Conservation (phyloP, 1,284 basidiomycete genomes). For the Neonothopanus nambi region DNA sequence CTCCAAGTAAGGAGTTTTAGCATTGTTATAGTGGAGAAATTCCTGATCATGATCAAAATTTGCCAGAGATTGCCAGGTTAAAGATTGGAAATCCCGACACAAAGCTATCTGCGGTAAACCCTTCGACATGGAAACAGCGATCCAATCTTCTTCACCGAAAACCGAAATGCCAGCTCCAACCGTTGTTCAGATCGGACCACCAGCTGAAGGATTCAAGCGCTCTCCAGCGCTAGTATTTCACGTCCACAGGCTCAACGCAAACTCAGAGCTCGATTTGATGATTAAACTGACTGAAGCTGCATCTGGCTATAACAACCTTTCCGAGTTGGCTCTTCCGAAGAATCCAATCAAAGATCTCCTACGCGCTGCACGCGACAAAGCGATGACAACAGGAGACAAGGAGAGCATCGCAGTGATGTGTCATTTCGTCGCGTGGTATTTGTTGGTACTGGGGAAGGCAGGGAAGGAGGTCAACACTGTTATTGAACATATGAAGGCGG, state of each 20-base stretch:
- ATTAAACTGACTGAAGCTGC: background rate
- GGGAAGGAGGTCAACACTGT: slow-evolving; percentile 8
- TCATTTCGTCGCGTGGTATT: slow-evolving; percentile 16
- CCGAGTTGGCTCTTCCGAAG: slow-evolving; percentile 7
- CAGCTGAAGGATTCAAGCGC: slow-evolving; percentile 12
- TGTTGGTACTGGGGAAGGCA: background rate
- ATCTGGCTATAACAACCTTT: background rate
- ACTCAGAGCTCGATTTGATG: slow-evolving; percentile 12
- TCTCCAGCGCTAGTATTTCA: slow-evolving; percentile 9
- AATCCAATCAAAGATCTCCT: slow-evolving; percentile 13
- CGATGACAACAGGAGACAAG: slow-evolving; percentile 17
- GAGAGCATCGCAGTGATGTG: slow-evolving; percentile 15
- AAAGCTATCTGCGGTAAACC: slow-evolving; percentile 11
- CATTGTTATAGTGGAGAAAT: background rate
- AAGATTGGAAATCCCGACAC: slow-evolving; percentile 16
- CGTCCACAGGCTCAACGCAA: slow-evolving; percentile 8
- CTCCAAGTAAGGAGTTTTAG: slow-evolving; percentile 10
- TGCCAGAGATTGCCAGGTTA: slow-evolving; percentile 14
- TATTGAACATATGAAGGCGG: slow-evolving; percentile 15
- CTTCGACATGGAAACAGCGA: background rate
- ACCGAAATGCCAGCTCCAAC: background rate
- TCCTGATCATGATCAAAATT: background rate
- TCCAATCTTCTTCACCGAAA: background rate
- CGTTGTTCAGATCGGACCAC: slow-evolving; percentile 17
- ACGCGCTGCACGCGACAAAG: slow-evolving; percentile 16